Percentiles rank a stretch among this genome's conserved stretches.
Evolutionary conservation across 768 basidiomycete genomes (phyloP).

Genomic region (Phlebiopsis gigantea): DNA sequence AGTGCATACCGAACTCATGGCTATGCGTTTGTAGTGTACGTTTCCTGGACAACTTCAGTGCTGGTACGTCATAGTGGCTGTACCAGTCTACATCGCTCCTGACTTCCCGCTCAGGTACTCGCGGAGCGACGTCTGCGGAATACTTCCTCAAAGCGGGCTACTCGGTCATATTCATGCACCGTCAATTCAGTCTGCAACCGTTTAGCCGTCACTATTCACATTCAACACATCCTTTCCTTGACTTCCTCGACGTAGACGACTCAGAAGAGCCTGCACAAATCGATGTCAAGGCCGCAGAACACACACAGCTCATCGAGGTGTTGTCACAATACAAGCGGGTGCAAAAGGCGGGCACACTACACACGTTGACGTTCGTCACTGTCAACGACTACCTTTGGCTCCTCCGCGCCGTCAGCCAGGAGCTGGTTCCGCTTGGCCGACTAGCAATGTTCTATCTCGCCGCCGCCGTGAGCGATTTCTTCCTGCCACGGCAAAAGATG

Average conservation of each 20-base stretch:
- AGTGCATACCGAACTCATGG: conserved; percentile 14
- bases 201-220: conserved; percentile 98
- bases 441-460: conserved; percentile 93
- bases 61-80: conserved; percentile 48
- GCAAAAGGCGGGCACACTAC: conserved; percentile 65
- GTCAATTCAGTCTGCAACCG: conserved; percentile 95
- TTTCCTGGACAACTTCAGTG: conserved; percentile 98
- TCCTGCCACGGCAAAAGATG: conserved; percentile 87
- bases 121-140: conserved; percentile 96
- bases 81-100: background rate
- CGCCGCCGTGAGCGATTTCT: conserved; percentile 97
- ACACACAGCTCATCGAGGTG: conserved; percentile 62
- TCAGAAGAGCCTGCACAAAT: conserved; percentile 39
- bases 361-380: conserved; percentile 87
- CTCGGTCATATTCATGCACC: conserved; percentile 98
- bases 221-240: conserved; percentile 95
- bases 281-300: conserved; percentile 61
- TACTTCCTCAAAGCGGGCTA: conserved; percentile 93
- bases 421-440: conserved; percentile 64
- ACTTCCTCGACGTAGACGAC: conserved; percentile 73
- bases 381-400: conserved; percentile 97
- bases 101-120: conserved; percentile 58
- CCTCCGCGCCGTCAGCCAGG: conserved; percentile 74
- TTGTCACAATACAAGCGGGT: conserved; percentile 78
- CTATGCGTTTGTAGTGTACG: conserved; percentile 66